Evolutionary conservation across 169 alveolate genomes (phyloP), one percentile per base, ranked within the genome.

Genomic region (Eimeria maxima): DNA sequence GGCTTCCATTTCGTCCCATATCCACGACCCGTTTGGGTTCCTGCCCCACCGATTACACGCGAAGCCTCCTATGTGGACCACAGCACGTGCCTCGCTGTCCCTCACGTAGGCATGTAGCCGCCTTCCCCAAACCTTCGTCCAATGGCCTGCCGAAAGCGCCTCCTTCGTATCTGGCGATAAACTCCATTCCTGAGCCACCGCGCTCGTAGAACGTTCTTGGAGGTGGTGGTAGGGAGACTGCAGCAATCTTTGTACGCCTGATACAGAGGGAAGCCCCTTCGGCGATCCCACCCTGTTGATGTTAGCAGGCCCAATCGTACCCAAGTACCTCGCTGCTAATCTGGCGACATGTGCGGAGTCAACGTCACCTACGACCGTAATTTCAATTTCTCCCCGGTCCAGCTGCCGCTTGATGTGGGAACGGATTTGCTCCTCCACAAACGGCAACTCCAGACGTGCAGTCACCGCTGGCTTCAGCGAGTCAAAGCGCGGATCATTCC

Each of bases 1-100:
- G 44, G 93, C 80, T 5, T 47, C 87, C 95, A 90, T 71, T 10
- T 90, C 74, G 33, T 90, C 78, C 89, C 88, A 71, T 57, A 97
- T 88, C 96, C 97, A 98, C 47, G 96, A 71, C n/a, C 98, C 99
- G 76, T 97, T 97, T n/a, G 98, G 95, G 80, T 96, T 84, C 87
- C 97, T 94, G 33, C 99, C 99, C 94, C 98, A 97, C 22, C 97
- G 90, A 81, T 98, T 98, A 57, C 98, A 97, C 33, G 98, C 98
- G 89, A 96, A 96, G 73, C 99, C 99, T 63, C 97, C 98, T 78
- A 97, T 95, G 42, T 97, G 97, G 63, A 98, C 97, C 81, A 98
- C 95, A 22, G 98, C 99, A 24, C 98, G 98, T 76, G 97, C 97
- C 95, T 97, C 98, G 88, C 97, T 97, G 73, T 98, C 99, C 10